Conservation (phyloP, 2,329 filamentous ascomycete species). For the Aureobasidium sp. region DNA sequence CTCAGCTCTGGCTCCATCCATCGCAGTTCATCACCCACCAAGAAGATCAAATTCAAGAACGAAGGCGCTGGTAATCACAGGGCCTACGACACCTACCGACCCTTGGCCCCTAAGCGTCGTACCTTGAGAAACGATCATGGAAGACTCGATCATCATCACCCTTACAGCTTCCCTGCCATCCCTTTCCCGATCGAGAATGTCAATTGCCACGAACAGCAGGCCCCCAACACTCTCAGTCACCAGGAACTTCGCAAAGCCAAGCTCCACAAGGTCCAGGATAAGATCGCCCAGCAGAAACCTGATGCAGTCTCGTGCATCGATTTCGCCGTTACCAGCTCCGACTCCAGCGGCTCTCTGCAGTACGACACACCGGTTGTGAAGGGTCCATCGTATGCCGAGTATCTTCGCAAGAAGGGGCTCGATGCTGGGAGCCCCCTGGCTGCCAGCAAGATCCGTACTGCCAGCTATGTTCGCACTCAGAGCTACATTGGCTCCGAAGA, state of each 20-base stretch:
- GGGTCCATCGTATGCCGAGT: neutral
- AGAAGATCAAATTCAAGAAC: neutral
- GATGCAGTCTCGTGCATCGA: neutral
- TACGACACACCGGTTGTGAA: neutral
- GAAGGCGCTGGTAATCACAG: neutral
- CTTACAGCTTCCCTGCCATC: neutral
- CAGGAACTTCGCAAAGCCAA: neutral
- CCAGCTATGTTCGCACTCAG: neutral
- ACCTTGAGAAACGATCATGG: neutral
- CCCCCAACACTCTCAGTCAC: neutral
- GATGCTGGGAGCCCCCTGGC: neutral
- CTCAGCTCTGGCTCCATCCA: too few relatives aligned
- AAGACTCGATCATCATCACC: too few relatives aligned
- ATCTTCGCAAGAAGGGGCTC: neutral
- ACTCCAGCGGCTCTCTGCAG: neutral
- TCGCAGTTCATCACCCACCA: neutral
- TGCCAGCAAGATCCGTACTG: neutral
- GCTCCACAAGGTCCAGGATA: neutral
- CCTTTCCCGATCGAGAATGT: neutral
- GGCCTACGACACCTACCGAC: neutral
- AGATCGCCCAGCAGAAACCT: neutral
- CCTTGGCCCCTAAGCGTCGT: neutral
- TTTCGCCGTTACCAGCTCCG: too few relatives aligned
- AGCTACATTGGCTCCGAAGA: neutral
- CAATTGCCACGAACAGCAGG: neutral